Evolutionary conservation across 345 rosid genomes (phyloP), one percentile per base, ranked within the genome.

Genomic region (Pseudoturritis turrita): DNA sequence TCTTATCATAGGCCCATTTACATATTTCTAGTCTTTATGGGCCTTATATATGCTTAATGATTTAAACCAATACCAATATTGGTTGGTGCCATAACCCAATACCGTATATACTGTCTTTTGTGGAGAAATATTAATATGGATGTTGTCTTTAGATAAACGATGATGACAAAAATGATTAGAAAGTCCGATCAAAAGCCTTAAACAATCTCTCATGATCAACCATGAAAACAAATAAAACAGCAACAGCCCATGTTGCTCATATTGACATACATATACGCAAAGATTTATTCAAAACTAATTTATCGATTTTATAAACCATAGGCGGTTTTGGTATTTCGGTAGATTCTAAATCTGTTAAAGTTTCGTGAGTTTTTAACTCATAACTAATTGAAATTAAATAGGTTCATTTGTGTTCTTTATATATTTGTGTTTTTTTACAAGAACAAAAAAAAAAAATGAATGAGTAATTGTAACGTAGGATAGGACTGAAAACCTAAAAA

Each of bases 201-300:
- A 43, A 31, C 19, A 68, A 21, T 56, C 10, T 57, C 41, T 31
- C 17, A 33, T 44, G 25, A 56, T 33, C 45, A 56, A 56, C 33
- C 53, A 19, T 19, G 41, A 5, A 47, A 57, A 69, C 8, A 46
- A 69, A 4, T 6, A 43, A 55, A 55, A 15, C 7, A 33, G 13
- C 59, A 59, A 47, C 67, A 70, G 59, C 58, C 67, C 74, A 70
- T 70, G 74, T 70, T 70, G 49, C 21, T 25, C 59, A 7, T 59
- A 13, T 50, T 36, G 59, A 59, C 74, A 70, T 70, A 17, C 37
- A 71, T 60, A 60, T 49, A 71, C 61, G 60, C 75, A 71, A 71
- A 71, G 43, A 49, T 50, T 35, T 61, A 43, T 71, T 47, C 52
- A 43, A 29, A 56, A 18, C 5, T 39, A 17, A 15, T 58, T 35